Percentiles rank a stretch among this genome's conserved stretches.
phyloP scores from a whole-genome alignment of 768 basidiomycete genomes.

The Hericium erinaceus region DNA sequence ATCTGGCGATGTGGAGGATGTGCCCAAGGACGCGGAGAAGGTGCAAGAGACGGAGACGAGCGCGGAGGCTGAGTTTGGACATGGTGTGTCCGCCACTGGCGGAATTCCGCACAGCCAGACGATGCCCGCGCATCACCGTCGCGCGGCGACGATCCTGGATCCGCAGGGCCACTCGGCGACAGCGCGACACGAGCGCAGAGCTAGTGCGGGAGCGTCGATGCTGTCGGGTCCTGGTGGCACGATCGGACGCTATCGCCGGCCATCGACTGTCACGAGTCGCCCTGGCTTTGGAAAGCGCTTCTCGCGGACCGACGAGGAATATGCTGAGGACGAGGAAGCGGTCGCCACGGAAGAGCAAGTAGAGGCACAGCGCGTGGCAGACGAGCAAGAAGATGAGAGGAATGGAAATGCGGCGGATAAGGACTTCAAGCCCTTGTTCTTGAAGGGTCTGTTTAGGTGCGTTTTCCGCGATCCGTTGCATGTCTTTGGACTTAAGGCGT shows the following conservation, averaged over 20 bases:
- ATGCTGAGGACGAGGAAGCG: conserved; percentile 11
- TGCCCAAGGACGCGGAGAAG: conserved; percentile 16
- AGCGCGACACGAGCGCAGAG: conserved; percentile 62
- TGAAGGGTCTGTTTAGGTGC: conserved; percentile 93
- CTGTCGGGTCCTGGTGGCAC: conserved; percentile 40
- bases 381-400: conserved; percentile 1
- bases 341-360: not conserved
- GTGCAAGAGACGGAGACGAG: conserved; percentile 19
- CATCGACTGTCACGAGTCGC: conserved; percentile 40
- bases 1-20: not conserved
- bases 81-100: conserved; percentile 14
- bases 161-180: conserved; percentile 41
- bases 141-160: conserved; percentile 73
- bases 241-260: conserved; percentile 58
- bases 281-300: conserved; percentile 38
- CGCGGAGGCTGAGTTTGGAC: conserved; percentile 12
- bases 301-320: conserved; percentile 32
- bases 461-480: not conserved
- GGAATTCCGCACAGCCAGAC: conserved; percentile 33
- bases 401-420: conserved; percentile 32
- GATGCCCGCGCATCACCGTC: conserved; percentile 52
- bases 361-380: conserved; percentile 12
- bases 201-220: conserved; percentile 63
- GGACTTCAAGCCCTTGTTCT: conserved; percentile 88
- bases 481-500: not conserved